A percentile compares a stretch with the other conserved stretches of the same genome.
These are phyloP conservation scores for Trichoderma polysporum DNA, from an alignment of 2,329 filamentous ascomycete genomes.

Conservation along the genomic window DNA sequence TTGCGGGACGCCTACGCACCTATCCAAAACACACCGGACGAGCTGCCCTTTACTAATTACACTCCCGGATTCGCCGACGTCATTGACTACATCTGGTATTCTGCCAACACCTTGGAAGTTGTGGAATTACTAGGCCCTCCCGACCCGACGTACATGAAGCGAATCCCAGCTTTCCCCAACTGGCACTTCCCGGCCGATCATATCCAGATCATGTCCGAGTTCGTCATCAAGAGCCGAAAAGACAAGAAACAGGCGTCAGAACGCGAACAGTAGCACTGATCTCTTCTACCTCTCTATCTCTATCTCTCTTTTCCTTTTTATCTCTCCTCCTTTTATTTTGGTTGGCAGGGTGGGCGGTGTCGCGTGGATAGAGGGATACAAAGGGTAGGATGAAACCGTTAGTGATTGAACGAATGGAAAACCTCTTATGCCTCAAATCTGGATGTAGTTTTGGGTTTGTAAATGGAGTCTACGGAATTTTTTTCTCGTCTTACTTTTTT, in stretches of 20 bases:
- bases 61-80: slow-evolving; percentile 89
- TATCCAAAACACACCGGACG: slow-evolving; percentile 77
- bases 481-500: neutral
- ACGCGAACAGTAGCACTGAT: slow-evolving; percentile 46
- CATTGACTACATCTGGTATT: slow-evolving; percentile 98
- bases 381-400: slow-evolving; percentile 19
- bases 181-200: slow-evolving; percentile 95
- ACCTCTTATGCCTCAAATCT: slow-evolving; percentile 32
- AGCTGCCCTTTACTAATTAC: slow-evolving; percentile 94
- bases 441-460: slow-evolving; percentile 43
- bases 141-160: slow-evolving; percentile 79
- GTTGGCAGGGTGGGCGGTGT: slow-evolving; percentile 35
- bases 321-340: neutral
- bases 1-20: slow-evolving; percentile 86
- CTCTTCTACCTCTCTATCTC: neutral
- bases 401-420: slow-evolving; percentile 21
- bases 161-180: slow-evolving; percentile 88
- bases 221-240: slow-evolving; percentile 84
- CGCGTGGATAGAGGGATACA: slow-evolving; percentile 31
- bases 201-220: slow-evolving; percentile 84
- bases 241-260: slow-evolving; percentile 69
- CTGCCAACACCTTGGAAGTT: slow-evolving; percentile 83
- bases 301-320: neutral
- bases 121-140: slow-evolving; percentile 82
- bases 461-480: slow-evolving; percentile 39